Base-by-base conservation (phyloP, 148 eudicot species). In the Pouteria glomerata region DNA sequence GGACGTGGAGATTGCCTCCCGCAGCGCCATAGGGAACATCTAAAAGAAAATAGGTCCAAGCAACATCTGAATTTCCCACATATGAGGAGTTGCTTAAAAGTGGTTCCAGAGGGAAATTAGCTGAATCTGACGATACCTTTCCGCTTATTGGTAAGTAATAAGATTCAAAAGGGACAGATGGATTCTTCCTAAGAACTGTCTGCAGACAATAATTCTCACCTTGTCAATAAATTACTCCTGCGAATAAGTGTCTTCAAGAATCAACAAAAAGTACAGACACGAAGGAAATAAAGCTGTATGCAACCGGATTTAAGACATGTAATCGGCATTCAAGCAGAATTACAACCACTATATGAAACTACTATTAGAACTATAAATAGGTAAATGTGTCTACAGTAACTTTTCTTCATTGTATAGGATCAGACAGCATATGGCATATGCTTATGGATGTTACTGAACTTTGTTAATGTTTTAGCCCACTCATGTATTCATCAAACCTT, bases 1-100 rank as follows among this genome's bases (percentile, higher is more conserved):
- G 82, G 69, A 91, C 56, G 71, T 86, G 96, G 63, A 95, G 76
- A 76, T 86, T 91, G 64, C 84, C 93, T 55, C 97, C 98, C 68
- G 87, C 81, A 39, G 97, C 96, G 55, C 91, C 96, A 55, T 57
- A 79, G 60, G 98, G 98, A 71, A 91, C 77, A 76, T 91, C 92
- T 21, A 91, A 72, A 61, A 81, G 78, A 68, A 95, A 91, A 77
- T 85, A 95, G 12, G 96, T 91, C 97, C 98, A 91, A 63, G 80
- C 62, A 68, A 29, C 58, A 31, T 75, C 76, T n/a, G 29, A 45
- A 23, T 57, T 70, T 62, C 55, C 73, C 66, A 72, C 86, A 24
- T 67, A 1, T 1, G 92, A 82, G 12, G 72, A 69, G 73, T 89
- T 84, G 81, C 92, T 91, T 64, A 88, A 56, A 71, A 91, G 89